Evolutionary conservation across 2,329 filamentous ascomycete genomes (phyloP).

Genomic region (Diaporthe vexans): DNA sequence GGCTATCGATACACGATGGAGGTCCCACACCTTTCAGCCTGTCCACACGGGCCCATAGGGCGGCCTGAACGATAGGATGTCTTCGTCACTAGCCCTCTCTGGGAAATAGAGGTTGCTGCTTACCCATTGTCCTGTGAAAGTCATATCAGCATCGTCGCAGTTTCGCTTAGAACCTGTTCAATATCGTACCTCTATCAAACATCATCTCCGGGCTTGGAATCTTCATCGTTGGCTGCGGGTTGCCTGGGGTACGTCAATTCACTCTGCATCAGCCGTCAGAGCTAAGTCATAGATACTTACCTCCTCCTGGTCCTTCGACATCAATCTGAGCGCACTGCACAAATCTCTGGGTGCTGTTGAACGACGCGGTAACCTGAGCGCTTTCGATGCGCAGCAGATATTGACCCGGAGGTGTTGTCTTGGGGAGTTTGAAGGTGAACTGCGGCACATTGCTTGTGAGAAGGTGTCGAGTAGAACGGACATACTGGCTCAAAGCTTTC

Average conservation of each 20-base stretch:
- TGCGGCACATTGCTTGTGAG: neutral
- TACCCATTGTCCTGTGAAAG: neutral
- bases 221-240: neutral
- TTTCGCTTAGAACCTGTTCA: neutral
- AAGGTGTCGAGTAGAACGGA: neutral
- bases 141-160: neutral
- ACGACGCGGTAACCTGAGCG: neutral
- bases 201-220: neutral
- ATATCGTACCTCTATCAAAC: neutral
- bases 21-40: neutral
- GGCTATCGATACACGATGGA: neutral
- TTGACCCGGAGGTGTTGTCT: neutral
- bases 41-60: neutral
- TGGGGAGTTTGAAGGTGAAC: neutral
- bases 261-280: neutral
- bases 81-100: neutral
- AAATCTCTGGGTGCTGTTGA: neutral
- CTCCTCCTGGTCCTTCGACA: conserved; percentile 1
- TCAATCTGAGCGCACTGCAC: neutral
- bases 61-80: neutral
- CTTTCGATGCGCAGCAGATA: neutral
- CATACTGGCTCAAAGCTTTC: no score
- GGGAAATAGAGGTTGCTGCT: neutral
- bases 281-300: neutral
- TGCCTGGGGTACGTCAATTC: neutral